Evolutionary conservation across 2,329 filamentous ascomycete genomes (phyloP).

Genomic region (Claviceps arundinis): DNA sequence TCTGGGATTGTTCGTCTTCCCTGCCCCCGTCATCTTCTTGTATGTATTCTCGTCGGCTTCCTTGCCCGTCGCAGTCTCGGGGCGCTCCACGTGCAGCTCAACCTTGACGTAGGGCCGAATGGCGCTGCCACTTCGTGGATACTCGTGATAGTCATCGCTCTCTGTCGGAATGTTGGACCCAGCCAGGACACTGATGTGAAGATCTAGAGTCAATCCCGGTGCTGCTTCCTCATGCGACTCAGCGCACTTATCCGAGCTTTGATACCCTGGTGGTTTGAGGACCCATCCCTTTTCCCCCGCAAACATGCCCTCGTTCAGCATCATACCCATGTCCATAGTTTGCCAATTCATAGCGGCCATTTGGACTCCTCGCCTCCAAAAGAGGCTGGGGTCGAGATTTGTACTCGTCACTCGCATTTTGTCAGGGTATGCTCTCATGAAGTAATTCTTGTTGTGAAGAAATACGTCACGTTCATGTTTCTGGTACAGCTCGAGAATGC

Average conservation of each 20-base stretch:
- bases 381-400: conserved; percentile 86
- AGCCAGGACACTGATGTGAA: conserved; percentile 61
- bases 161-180: conserved; percentile 51
- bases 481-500: conserved; percentile 44
- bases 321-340: conserved; percentile 83
- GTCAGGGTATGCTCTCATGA: conserved; percentile 88
- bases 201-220: conserved; percentile 42
- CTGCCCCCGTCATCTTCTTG: conserved; percentile 44
- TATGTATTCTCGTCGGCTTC: conserved; percentile 36
- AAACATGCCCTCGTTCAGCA: conserved; percentile 97
- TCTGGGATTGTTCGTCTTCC: conserved; percentile 47
- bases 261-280: conserved; percentile 68
- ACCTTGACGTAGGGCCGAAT: conserved; percentile 64
- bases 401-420: conserved; percentile 67
- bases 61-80: conserved; percentile 19
- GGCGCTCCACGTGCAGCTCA: conserved; percentile 66
- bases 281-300: conserved; percentile 74
- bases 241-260: conserved; percentile 29
- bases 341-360: conserved; percentile 99
- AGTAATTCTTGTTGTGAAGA: conserved; percentile 71
- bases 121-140: conserved; percentile 17
- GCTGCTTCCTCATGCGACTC: conserved; percentile 32
- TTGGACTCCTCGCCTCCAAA: conserved; percentile 89
- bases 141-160: conserved; percentile 17
- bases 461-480: conserved; percentile 66